Conservation (phyloP, 495 filamentous ascomycete species). For the Hypoxylon lenormandii region DNA sequence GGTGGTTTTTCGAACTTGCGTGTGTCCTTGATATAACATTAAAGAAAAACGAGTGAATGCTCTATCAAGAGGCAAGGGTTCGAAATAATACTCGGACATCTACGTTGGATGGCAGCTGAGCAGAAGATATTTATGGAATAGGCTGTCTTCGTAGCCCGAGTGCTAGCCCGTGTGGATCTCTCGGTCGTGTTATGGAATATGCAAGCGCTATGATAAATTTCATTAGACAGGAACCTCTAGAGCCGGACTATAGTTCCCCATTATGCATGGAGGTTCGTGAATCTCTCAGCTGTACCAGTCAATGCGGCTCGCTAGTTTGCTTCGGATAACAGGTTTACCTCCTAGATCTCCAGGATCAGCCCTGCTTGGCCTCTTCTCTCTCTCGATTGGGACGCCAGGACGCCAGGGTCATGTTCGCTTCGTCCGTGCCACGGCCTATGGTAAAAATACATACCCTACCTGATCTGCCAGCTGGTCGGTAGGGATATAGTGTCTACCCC, state of each 20-base stretch:
- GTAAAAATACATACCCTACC: background rate
- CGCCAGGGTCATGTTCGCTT: background rate
- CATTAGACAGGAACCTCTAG: background rate
- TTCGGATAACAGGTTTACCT: constrained; percentile 36
- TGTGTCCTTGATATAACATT: background rate
- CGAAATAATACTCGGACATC: constrained; percentile 8
- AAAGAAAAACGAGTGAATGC: background rate
- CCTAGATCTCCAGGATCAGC: constrained; percentile 29
- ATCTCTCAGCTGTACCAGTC: constrained; percentile 22
- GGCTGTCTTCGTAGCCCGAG: background rate
- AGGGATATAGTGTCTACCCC: too few relatives aligned
- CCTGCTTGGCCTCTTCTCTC: constrained; percentile 16
- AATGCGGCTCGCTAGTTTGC: constrained; percentile 34
- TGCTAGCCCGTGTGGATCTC: constrained; percentile 15
- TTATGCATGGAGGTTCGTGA: background rate
- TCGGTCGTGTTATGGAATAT: background rate
- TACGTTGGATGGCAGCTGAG: constrained; percentile 1
- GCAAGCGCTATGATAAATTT: constrained; percentile 15
- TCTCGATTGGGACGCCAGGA: constrained; percentile 2
- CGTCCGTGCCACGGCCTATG: background rate
- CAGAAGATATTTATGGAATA: constrained; percentile 11
- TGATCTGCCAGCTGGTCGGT: too few relatives aligned
- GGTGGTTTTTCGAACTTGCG: background rate
- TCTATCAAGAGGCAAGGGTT: constrained; percentile 3
- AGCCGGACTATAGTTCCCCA: background rate